Conservation (phyloP, 2,329 filamentous ascomycete species). For the Teratosphaeria destructans region DNA sequence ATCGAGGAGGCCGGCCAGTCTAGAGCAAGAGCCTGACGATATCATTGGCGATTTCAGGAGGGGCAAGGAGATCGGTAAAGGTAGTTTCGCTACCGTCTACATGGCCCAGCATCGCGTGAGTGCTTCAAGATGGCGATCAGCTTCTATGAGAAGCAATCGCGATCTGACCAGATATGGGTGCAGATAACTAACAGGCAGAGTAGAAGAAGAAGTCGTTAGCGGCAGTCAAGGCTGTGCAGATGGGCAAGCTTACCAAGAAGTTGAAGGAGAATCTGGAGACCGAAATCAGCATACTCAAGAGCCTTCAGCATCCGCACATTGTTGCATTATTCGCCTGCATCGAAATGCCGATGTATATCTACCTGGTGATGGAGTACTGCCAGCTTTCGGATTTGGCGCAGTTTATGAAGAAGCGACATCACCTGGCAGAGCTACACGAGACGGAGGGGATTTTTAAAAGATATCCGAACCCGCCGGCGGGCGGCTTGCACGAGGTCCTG, state of each 20-base stretch:
- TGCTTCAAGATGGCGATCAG: neutral
- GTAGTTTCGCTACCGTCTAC: slow-evolving; percentile 95
- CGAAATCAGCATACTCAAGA: slow-evolving; percentile 92
- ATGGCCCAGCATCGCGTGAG: slow-evolving; percentile 27
- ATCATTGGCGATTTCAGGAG: slow-evolving; percentile 68
- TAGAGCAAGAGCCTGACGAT: slow-evolving; percentile 28
- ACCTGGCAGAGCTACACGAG: slow-evolving; percentile 65
- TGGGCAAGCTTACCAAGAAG: slow-evolving; percentile 85
- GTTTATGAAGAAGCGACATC: slow-evolving; percentile 91
- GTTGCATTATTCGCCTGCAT: slow-evolving; percentile 92
- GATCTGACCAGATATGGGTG: neutral
- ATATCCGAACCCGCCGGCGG: slow-evolving; percentile 73
- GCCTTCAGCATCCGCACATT: slow-evolving; percentile 89
- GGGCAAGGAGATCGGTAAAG: slow-evolving; percentile 85
- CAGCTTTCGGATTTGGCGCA: slow-evolving; percentile 87
- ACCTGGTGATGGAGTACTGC: slow-evolving; percentile 98
- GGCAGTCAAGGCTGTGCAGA: slow-evolving; percentile 92
- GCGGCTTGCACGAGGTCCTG: slow-evolving; percentile 92
- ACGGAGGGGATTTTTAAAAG: slow-evolving; percentile 86
- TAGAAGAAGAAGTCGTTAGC: slow-evolving; percentile 73
- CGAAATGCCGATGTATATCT: slow-evolving; percentile 78
- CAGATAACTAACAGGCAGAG: neutral
- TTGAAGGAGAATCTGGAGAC: slow-evolving; percentile 90
- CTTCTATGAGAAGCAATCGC: neutral
- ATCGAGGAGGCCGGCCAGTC: slow-evolving; percentile 19